A percentile compares a stretch with the other conserved stretches of the same genome.
phyloP scores from a whole-genome alignment of 2,329 filamentous ascomycete genomes.

The Drechslerella coelobrocha region DNA sequence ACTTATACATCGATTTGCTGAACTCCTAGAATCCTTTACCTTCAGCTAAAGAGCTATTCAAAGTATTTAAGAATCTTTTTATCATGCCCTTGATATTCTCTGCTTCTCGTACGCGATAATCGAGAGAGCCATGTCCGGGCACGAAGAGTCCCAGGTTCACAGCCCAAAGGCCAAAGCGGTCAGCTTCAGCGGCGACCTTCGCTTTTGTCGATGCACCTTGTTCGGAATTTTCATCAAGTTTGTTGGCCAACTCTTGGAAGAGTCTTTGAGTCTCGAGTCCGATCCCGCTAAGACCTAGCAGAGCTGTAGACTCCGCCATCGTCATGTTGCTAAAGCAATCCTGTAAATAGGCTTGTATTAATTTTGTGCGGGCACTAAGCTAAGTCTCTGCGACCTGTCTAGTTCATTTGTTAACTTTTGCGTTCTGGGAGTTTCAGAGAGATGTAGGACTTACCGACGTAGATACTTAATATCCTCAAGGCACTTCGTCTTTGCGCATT shows the following conservation, averaged over 20 bases:
- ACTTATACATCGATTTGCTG: neutral
- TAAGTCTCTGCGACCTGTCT: no score
- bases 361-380: no score
- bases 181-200: constrained; percentile 30
- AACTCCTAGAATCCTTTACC: neutral
- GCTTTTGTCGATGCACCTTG: constrained; percentile 2
- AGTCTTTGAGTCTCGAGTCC: constrained; percentile 15
- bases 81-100: constrained; percentile 29
- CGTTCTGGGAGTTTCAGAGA: no score
- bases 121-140: constrained; percentile 42
- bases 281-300: neutral
- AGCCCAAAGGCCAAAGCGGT: constrained; percentile 35
- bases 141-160: constrained; percentile 45
- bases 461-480: no score
- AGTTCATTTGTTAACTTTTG: no score
- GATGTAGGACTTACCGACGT: no score
- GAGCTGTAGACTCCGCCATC: neutral
- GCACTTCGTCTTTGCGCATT: no score
- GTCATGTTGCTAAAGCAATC: constrained; percentile 1
- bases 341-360: no score
- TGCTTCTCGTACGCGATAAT: constrained; percentile 40
- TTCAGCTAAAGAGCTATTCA: constrained; percentile 31
- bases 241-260: constrained; percentile 8
- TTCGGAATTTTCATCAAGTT: constrained; percentile 8
- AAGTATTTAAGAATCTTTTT: constrained; percentile 4